Conservation (phyloP, 129 eudicot species). For the Ambrosia artemisiifolia region DNA sequence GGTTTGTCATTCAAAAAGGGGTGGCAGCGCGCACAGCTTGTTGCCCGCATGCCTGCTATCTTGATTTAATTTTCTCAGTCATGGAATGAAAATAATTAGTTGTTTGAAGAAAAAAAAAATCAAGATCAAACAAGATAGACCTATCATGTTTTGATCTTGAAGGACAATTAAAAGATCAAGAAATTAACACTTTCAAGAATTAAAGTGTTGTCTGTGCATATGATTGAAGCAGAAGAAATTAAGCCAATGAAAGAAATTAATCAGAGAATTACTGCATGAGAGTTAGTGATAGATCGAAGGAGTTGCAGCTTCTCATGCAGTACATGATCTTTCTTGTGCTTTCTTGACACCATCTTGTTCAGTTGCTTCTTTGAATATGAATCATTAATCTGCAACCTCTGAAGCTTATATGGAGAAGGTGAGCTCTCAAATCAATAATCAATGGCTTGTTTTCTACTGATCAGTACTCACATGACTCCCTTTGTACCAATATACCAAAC, state of each 20-base stretch:
- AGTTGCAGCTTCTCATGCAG: constrained; percentile 98
- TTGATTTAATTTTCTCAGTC: too few species aligned
- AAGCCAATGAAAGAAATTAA: constrained; percentile 30
- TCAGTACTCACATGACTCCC: constrained; percentile 44
- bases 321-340: constrained; percentile 72
- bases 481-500: constrained; percentile 27
- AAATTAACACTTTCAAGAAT: background rate
- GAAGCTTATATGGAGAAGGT: constrained; percentile 46
- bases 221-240: constrained; percentile 20
- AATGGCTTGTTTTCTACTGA: constrained; percentile 46
- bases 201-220: background rate
- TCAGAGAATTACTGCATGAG: constrained; percentile 87
- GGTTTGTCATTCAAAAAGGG: too few species aligned
- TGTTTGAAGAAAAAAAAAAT: background rate
- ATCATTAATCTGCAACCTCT: constrained; percentile 24
- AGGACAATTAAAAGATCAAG: background rate
- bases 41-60: too few species aligned
- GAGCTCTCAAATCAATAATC: constrained; percentile 57
- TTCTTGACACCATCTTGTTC: constrained; percentile 67
- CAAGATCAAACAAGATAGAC: background rate
- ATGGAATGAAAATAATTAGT: too few species aligned
- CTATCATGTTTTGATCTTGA: too few species aligned
- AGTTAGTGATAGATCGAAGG: constrained; percentile 92
- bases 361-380: constrained; percentile 9
- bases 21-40: too few species aligned